Percentiles rank a stretch among this genome's conserved stretches.
Conservation (phyloP, 2,329 filamentous ascomycete genomes). For the Cladorrhinum sp. region DNA sequence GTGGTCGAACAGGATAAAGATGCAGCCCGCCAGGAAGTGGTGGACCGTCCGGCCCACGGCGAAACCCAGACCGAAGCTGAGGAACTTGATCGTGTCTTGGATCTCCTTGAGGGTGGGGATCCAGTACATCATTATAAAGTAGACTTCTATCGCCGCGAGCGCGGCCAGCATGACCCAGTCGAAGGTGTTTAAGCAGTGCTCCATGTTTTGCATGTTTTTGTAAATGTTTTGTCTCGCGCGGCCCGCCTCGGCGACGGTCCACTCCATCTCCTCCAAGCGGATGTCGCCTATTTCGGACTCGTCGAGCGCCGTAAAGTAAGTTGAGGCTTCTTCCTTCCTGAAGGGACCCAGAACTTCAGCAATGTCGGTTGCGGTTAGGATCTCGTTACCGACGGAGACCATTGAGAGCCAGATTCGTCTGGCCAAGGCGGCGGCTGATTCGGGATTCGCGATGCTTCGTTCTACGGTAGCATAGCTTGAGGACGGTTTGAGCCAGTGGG, state of each 20-base stretch:
- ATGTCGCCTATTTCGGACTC: slow-evolving; percentile 30
- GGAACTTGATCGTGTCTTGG: slow-evolving; percentile 27
- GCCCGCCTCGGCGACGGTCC: slow-evolving; percentile 29
- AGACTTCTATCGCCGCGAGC: slow-evolving; percentile 27
- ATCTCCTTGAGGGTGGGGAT: slow-evolving; percentile 31
- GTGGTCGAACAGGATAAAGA: slow-evolving; percentile 73
- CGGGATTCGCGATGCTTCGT: slow-evolving; percentile 28
- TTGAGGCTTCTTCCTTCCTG: slow-evolving; percentile 25
- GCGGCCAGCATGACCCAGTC: slow-evolving; percentile 30
- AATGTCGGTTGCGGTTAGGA: slow-evolving; percentile 26
- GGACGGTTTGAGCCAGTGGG: slow-evolving; percentile 29
- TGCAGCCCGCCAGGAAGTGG: slow-evolving; percentile 65
- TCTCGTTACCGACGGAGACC: slow-evolving; percentile 25
- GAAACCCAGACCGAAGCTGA: slow-evolving; percentile 58
- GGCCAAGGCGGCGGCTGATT: slow-evolving; percentile 28
- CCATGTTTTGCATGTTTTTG: slow-evolving; percentile 29
- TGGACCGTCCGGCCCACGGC: slow-evolving; percentile 70
- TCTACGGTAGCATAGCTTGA: slow-evolving; percentile 30
- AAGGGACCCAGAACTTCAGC: slow-evolving; percentile 30
- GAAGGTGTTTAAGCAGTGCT: slow-evolving; percentile 33
- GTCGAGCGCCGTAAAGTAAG: slow-evolving; percentile 25
- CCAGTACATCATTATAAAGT: slow-evolving; percentile 30
- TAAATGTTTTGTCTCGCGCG: slow-evolving; percentile 30
- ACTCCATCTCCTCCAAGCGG: slow-evolving; percentile 31
- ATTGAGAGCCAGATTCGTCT: slow-evolving; percentile 32